Evolutionary conservation across 106 monocot species (phyloP), one percentile per base, ranked within the genome.

Genomic region (Dactylorhiza incarnata): DNA sequence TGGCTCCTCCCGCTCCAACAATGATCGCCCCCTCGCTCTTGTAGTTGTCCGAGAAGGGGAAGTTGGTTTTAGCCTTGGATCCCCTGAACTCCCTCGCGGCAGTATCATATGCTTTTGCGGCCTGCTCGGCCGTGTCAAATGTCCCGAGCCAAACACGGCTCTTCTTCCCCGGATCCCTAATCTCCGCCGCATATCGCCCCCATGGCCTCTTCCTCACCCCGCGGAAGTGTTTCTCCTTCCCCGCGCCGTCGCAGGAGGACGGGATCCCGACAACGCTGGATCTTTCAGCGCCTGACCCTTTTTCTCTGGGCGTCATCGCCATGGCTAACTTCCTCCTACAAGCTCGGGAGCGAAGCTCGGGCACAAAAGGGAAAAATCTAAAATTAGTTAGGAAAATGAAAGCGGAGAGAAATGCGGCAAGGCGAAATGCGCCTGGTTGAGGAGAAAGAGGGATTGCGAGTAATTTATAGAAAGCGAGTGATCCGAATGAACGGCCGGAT

Each of bases 161-260:
- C 81, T 85, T 85, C 76, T 85, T 85, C 53, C 81, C 71, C 45
- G 85, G 81, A 51, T 85, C 85, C 54, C 85, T 68, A 11, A 85
- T 85, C 85, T 85, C 85, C 44, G 85, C 85, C 16, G 81, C 85
- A 78, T 81, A 85, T 49, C 85, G 20, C 44, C 85, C 85, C 85
- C 81, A 85, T 19, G 85, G 85, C n/a, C 85, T 26, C 85, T 85
- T 85, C 49, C 85, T 54, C 13, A 85, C 81, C 11, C 85, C 85
- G 9, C 81, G 26, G 7, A 78, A 85, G 71, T 81, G 85, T 26
- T 14, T 59, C 37, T 85, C 85, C 50, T 74, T 72, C 15, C 16
- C 63, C n/a, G 5, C 55, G 52, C 66, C 76, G 5, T 48, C 62
- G 29, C 29, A 47, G n/a, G 54, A 46, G 7, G 56, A 25, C 9